Percentiles rank a stretch among this genome's conserved stretches.
Conservation (phyloP, 2,329 filamentous ascomycete species). For the Fusarium beomiforme region DNA sequence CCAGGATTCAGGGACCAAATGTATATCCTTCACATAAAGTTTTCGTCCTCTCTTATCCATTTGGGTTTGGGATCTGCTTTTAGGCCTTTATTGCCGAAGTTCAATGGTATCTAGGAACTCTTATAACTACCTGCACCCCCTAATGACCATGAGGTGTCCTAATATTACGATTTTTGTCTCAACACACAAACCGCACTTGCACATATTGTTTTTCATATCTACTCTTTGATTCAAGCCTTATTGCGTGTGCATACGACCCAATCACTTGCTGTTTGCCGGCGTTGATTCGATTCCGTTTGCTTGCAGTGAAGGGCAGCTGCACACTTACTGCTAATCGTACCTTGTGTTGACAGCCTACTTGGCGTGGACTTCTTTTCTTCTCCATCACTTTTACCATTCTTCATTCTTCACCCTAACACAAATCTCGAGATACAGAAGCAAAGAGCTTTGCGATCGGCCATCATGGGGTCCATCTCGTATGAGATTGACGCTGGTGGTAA, state of each 20-base stretch:
- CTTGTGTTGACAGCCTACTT: background rate
- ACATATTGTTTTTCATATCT: rapidly evolving
- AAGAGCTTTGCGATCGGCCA: no score
- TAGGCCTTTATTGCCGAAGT: no score
- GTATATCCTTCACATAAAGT: background rate
- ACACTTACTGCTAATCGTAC: no score
- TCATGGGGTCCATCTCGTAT: background rate
- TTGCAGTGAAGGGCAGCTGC: background rate
- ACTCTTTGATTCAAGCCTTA: no score
- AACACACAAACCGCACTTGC: background rate
- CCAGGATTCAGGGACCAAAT: no score
- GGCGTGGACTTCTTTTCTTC: background rate
- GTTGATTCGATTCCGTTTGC: background rate
- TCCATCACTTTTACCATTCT: background rate
- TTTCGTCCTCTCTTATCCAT: no score
- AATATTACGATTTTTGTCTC: background rate
- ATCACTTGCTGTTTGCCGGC: background rate
- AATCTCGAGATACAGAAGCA: rapidly evolving
- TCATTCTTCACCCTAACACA: background rate
- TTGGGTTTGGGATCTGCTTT: rapidly evolving
- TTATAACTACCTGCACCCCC: background rate
- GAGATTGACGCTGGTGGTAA: background rate
- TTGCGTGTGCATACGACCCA: no score
- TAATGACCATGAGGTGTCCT: background rate
- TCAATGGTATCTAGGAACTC: rapidly evolving